phyloP scores from a whole-genome alignment of 352 stramenopile genomes.

The Elongisporangium senticosum region DNA sequence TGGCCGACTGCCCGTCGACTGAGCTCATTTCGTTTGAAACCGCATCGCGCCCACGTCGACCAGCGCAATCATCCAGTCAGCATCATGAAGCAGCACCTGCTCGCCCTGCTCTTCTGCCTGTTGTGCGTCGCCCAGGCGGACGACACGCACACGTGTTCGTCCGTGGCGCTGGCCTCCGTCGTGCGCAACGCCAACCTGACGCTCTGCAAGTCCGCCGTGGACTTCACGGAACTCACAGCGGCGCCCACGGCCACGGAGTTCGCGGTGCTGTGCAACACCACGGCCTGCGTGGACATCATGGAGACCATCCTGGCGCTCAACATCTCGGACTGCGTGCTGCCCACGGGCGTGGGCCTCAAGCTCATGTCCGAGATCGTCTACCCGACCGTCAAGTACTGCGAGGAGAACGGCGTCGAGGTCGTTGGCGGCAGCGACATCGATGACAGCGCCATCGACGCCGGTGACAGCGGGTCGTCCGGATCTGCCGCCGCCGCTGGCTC shows the following conservation, averaged over 20 bases:
- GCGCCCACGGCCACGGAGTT: conserved; percentile 20
- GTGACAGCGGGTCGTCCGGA: background rate
- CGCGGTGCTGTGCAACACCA: conserved; percentile 18
- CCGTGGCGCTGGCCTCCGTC: background rate
- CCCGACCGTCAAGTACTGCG: conserved; percentile 29
- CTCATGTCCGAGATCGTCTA: conserved; percentile 40
- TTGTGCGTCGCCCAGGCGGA: background rate
- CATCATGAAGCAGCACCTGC: background rate
- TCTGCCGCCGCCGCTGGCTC: background rate
- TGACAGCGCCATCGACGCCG: background rate
- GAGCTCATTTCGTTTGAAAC: background rate
- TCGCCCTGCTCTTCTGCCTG: background rate
- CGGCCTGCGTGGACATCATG: conserved; percentile 24
- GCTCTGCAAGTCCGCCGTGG: conserved; percentile 12
- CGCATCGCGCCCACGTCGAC: background rate
- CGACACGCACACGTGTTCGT: background rate
- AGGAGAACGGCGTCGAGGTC: conserved; percentile 15
- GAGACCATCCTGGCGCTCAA: conserved; percentile 27
- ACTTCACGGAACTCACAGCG: conserved; percentile 13
- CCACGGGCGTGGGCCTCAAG: conserved; percentile 21
- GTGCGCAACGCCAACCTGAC: background rate
- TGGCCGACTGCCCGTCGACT: background rate
- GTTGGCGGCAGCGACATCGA: background rate
- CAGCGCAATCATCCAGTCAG: background rate
- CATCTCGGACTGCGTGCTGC: conserved; percentile 29